Base-by-base conservation (phyloP, 2,329 filamentous ascomycete genomes). In the Raffaelea ambrosiae region DNA sequence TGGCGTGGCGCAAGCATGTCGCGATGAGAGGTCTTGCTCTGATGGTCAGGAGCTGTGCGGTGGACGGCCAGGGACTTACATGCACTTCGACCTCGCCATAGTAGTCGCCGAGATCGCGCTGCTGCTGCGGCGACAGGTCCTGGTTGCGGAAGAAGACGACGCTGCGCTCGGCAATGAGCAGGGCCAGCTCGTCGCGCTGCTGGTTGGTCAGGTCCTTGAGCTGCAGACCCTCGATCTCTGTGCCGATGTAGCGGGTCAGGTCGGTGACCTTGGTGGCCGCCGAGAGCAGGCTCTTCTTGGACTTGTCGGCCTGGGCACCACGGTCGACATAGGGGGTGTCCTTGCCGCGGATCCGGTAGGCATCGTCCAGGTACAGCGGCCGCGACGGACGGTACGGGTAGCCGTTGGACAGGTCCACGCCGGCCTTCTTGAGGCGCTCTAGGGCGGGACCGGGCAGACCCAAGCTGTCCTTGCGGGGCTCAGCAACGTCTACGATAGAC, bases 81-180 rank as follows among this genome's bases (percentile, higher is more conserved):
- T 87, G 84, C 13, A 87, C 64, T 55, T 87, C 83, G 23, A 86
- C 66, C 54, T 84, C 76, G 4, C 81, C 81, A 51, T 70, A 84
- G 60, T 76, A 72, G 52, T 82, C 74, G 1, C 82, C 82, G 1
- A 85, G 63, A n/a, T 70, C 70, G 46, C 75, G 74, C 55, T 84
- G 80, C 55, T 84, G 66, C 56, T 84, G 79, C 0, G 81, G 81
- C 8, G 70, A 71, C 13, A 85, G 51, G 33, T 77, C 72, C 57
- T 84, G 80, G 52, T 82, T 66, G n/a, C 81, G 67, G 61, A 84
- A 77, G 59, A 83, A 83, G n/a, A 84, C 80, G 2, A 84, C 79
- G 40, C 76, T 79, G 26, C 80, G 64, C 61, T 84, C 79, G 0
- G 79, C 79, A 47, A 84, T 78, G 43, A 84, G 59, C 8, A 83